Percentiles rank a stretch among this genome's conserved stretches.
phyloP scores from a whole-genome alignment of 2,329 filamentous ascomycete species.

The Fusarium burgessii region DNA sequence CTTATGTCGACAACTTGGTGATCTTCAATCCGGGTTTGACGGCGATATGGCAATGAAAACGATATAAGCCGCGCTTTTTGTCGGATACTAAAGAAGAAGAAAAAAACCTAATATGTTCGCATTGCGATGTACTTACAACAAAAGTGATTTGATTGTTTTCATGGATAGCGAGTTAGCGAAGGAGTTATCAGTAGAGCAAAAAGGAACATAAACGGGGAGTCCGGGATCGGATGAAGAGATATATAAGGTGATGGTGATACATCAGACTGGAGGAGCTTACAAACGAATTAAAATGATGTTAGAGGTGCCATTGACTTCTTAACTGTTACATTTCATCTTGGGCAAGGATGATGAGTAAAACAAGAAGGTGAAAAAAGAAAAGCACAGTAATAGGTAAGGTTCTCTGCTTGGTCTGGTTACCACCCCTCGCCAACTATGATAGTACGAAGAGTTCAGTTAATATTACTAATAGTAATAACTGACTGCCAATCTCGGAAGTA shows the following conservation, averaged over 20 bases:
- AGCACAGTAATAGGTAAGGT: not conserved
- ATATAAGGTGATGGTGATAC: not conserved
- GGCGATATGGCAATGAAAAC: slow-evolving; percentile 1
- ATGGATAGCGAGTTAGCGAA: slow-evolving; percentile 16
- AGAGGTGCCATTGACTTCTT: not conserved
- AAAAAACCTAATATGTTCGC: not conserved
- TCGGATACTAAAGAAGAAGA: not conserved
- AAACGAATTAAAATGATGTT: not conserved
- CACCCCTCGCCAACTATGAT: not conserved
- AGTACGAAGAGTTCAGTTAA: not conserved
- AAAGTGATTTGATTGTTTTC: slow-evolving; percentile 19
- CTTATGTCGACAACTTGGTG: slow-evolving; percentile 36
- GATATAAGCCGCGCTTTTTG: not conserved
- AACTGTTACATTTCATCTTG: not conserved
- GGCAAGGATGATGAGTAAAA: not conserved
- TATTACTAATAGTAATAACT: not conserved
- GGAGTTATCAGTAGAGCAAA: slow-evolving; percentile 37
- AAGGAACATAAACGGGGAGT: slow-evolving; percentile 12
- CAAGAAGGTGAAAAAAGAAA: not conserved
- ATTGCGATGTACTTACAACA: slow-evolving; percentile 3
- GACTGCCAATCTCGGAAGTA: not conserved
- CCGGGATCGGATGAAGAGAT: not conserved
- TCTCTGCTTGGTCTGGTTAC: not conserved
- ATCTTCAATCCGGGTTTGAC: slow-evolving; percentile 22
- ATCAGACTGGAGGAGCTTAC: not conserved